A percentile compares a stretch with the other conserved stretches of the same genome.
Evolutionary conservation across 257 asterid species (phyloP).

Genomic region (Solanum chaucha): DNA sequence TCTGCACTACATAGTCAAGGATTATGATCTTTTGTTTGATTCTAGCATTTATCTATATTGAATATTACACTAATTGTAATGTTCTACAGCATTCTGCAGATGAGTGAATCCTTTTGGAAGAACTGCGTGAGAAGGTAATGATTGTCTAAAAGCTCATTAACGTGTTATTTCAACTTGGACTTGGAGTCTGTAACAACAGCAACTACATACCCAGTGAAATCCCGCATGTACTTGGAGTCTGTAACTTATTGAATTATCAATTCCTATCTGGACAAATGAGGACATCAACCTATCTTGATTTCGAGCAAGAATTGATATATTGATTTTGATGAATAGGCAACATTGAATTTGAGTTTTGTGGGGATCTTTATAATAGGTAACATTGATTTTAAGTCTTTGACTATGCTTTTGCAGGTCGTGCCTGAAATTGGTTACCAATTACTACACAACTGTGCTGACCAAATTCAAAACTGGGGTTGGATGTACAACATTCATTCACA

Average conservation of each 20-base stretch:
- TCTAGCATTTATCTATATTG: neutral
- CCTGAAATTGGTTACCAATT: too few relatives aligned
- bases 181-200: neutral
- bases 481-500: too few relatives aligned
- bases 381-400: too few relatives aligned
- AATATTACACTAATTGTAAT: conserved; percentile 5
- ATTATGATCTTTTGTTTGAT: neutral
- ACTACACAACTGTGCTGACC: too few relatives aligned
- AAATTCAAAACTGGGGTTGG: too few relatives aligned
- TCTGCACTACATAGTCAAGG: neutral
- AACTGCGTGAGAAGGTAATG: conserved; percentile 70
- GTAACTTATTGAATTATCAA: conserved; percentile 21
- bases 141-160: conserved; percentile 6
- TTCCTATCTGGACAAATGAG: conserved; percentile 76
- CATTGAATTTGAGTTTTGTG: too few relatives aligned
- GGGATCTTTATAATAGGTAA: too few relatives aligned
- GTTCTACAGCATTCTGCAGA: conserved; percentile 89
- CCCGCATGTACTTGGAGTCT: neutral
- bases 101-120: conserved; percentile 91
- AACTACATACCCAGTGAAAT: too few relatives aligned
- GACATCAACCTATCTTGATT: conserved; percentile 56
- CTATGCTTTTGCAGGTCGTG: too few relatives aligned
- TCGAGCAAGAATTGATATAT: conserved; percentile 66
- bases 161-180: neutral
- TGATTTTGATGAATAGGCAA: neutral